Evolutionary conservation across 306 rosid species (phyloP).

Genomic region (Lotus japonicus): DNA sequence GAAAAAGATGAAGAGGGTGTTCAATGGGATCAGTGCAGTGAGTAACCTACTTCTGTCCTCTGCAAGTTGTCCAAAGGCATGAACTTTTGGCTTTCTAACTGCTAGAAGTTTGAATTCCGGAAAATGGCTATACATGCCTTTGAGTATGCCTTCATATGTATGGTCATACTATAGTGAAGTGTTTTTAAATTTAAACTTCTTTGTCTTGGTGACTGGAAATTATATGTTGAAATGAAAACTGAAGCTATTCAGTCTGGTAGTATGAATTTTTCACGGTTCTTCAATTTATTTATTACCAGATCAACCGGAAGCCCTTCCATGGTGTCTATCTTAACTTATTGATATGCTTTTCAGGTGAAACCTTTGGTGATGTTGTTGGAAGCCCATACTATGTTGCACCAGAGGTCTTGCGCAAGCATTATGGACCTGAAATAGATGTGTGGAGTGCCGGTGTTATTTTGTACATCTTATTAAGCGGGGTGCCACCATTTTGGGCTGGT

Average conservation of each 20-base stretch:
- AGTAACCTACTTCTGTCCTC: no score
- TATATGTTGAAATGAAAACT: background rate
- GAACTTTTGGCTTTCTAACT: no score
- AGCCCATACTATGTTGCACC: slow-evolving; percentile 66
- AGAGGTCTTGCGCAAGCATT: slow-evolving; percentile 49
- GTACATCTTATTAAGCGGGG: slow-evolving; percentile 53
- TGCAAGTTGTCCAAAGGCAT: no score
- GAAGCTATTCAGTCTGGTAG: background rate
- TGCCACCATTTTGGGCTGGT: slow-evolving; percentile 67
- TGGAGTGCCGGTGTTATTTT: slow-evolving; percentile 65
- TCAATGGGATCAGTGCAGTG: no score
- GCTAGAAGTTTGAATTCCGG: no score
- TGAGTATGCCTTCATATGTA: no score
- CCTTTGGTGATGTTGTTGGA: slow-evolving; percentile 49
- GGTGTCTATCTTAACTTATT: background rate
- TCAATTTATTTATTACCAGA: slow-evolving; percentile 5
- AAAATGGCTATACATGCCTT: no score
- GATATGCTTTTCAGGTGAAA: slow-evolving; percentile 43
- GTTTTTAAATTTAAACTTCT: no score
- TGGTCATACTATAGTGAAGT: no score
- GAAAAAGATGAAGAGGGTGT: no score
- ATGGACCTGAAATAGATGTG: slow-evolving; percentile 58
- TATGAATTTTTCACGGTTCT: background rate
- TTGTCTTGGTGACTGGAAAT: background rate
- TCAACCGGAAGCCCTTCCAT: background rate